phyloP scores from a whole-genome alignment of 768 basidiomycete species.

The Panellus pusillus region DNA sequence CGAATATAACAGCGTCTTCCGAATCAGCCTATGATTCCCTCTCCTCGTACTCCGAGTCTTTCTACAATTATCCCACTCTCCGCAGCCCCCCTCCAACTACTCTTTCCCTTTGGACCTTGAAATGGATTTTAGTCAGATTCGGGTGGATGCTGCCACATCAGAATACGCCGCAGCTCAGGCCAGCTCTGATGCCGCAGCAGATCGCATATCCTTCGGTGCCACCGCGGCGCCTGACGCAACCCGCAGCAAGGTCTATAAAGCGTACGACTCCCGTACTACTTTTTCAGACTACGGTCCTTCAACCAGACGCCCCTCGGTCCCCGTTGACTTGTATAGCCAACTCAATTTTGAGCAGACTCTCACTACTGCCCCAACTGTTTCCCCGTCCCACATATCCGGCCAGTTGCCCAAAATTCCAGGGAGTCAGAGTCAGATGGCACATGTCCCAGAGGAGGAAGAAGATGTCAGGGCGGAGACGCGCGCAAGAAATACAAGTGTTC shows the following conservation, averaged over 20 bases:
- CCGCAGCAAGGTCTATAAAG: constrained; percentile 32
- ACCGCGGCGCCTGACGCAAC: constrained; percentile 37
- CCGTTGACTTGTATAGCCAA: constrained; percentile 48
- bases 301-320: constrained; percentile 47
- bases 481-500: constrained; percentile 80
- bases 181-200: constrained; percentile 44
- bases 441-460: constrained; percentile 37
- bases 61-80: constrained; percentile 63
- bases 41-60: constrained; percentile 67
- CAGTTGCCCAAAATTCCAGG: constrained; percentile 45
- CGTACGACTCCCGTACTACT: constrained; percentile 46
- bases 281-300: constrained; percentile 68
- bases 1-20: constrained; percentile 76
- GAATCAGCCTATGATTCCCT: constrained; percentile 74
- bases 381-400: constrained; percentile 55
- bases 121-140: constrained; percentile 69
- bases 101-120: constrained; percentile 67
- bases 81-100: constrained; percentile 49
- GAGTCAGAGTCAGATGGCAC: constrained; percentile 40
- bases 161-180: constrained; percentile 53
- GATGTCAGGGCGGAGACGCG: constrained; percentile 57
- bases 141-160: constrained; percentile 47
- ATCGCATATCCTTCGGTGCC: constrained; percentile 60
- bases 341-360: constrained; percentile 47
- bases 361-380: constrained; percentile 47